These are phyloP conservation scores for Beauveria australis DNA, from an alignment of 2,329 filamentous ascomycete genomes.

Conservation along the genomic window DNA sequence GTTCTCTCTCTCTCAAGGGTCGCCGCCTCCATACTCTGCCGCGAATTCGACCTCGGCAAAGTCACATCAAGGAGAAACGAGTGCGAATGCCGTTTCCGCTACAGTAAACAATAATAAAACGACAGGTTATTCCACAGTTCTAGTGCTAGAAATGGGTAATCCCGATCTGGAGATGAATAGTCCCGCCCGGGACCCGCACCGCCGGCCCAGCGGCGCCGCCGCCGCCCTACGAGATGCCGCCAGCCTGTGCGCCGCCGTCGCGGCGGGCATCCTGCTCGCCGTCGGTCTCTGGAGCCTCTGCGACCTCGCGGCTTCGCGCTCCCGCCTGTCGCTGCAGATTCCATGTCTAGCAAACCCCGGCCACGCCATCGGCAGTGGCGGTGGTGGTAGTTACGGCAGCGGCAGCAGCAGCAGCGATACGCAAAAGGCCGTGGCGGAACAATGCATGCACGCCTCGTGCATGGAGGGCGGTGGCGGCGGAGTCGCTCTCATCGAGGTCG, in stretches of 20 bases:
- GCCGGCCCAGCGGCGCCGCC: not conserved
- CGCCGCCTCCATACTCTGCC: no score
- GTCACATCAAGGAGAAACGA: not conserved
- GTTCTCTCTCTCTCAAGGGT: not conserved
- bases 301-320: not conserved
- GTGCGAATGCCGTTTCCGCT: not conserved
- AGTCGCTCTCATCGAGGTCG: slow-evolving; percentile 34
- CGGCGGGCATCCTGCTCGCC: not conserved
- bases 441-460: slow-evolving; percentile 47
- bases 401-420: not conserved
- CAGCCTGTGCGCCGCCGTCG: slow-evolving; percentile 8
- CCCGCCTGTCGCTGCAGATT: not conserved
- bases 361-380: no score
- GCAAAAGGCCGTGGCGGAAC: slow-evolving; percentile 13
- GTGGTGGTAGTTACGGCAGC: no score
- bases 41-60: not conserved
- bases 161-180: not conserved
- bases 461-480: slow-evolving; percentile 28
- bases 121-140: not conserved
- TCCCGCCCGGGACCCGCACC: not conserved
- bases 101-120: not conserved
- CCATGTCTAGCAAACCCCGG: no score
- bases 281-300: not conserved
- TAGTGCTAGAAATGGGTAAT: not conserved
- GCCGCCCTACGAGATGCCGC: slow-evolving; percentile 2